Base-by-base conservation (phyloP, 2,329 filamentous ascomycete species). In the Alternaria brassicicola region DNA sequence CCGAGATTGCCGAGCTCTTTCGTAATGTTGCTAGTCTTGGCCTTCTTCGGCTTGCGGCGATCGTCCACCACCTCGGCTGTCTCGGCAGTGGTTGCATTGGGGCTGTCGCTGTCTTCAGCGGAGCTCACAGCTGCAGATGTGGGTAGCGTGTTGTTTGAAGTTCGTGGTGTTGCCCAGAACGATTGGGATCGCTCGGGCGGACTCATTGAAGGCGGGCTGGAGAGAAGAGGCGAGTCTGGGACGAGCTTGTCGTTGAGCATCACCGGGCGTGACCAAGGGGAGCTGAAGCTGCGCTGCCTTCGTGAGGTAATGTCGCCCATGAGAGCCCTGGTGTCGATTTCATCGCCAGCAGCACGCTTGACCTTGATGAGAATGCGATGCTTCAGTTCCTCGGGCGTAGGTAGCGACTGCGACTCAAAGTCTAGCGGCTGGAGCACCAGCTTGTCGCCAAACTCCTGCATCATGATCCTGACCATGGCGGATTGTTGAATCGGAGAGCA, bases 301-400 rank as follows among this genome's bases (percentile, higher is more conserved):
- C 77, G 69, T 39, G 72, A 74, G 2, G 70, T 66, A 21, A 72
- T 58, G 38, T 82, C 78, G 21, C 63, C 67, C 5, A 76, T 62
- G 26, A 76, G 57, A 31, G 72, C 70, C 38, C 67, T 80, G 23
- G 66, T 64, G 38, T 76, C 73, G n/a, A 72, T 57, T 6, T 74
- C 78, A 43, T 85, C 82, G 12, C 64, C 59, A 66, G 87, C 84
- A 7, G 91, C 88, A 65, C 91, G 90, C 78, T 98, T 99, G 62
- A 97, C 95, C 77, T 99, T 99, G 82, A 98, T 89, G 55, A 99
- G 82, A 55, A 98, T 92, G 39, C 89, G 89, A 68, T 90, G 83
- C 79, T 89, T 91, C 45, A 99, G 83, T 66, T 97, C 88, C 45
- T 95, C 91, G 0, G 95, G 95, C 1, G 92, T 90, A 0, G 95